Conservation (phyloP, 2,329 filamentous ascomycete species). For the Xylariaceae sp. region DNA sequence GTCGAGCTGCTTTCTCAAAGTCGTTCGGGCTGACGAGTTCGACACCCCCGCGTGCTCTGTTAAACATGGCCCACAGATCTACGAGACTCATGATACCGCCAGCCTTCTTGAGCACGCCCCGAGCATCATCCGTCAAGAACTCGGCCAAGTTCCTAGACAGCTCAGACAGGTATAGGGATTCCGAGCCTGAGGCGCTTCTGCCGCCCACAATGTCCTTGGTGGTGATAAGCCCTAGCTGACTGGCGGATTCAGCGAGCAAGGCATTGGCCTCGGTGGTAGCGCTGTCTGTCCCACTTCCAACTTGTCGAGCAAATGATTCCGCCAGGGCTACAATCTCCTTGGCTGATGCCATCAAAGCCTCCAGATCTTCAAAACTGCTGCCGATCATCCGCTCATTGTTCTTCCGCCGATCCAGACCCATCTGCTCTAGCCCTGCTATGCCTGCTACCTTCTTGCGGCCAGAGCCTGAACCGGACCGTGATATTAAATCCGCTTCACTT, state of each 20-base stretch:
- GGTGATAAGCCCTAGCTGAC: constrained; percentile 85
- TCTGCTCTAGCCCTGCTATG: constrained; percentile 89
- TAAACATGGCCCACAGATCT: constrained; percentile 94
- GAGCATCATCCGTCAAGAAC: constrained; percentile 84
- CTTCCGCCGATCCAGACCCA: constrained; percentile 82
- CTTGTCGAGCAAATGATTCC: constrained; percentile 80
- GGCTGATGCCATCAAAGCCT: constrained; percentile 95
- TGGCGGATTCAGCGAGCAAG: constrained; percentile 80
- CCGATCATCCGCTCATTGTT: constrained; percentile 95
- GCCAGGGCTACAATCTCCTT: constrained; percentile 95
- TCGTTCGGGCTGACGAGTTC: constrained; percentile 92
- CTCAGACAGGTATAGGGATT: constrained; percentile 89
- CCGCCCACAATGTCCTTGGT: constrained; percentile 92
- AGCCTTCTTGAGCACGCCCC: constrained; percentile 77
- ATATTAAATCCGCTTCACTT: constrained; percentile 43
- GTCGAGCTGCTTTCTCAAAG: constrained; percentile 84
- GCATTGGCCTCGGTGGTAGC: constrained; percentile 73
- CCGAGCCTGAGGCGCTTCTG: constrained; percentile 67
- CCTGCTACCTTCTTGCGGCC: constrained; percentile 71
- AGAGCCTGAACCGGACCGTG: constrained; percentile 34
- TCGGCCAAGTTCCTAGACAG: constrained; percentile 85
- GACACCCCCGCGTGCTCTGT: constrained; percentile 88
- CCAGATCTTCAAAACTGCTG: constrained; percentile 92
- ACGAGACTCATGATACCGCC: constrained; percentile 90
- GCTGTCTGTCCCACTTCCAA: constrained; percentile 60